Percentiles rank a stretch among this genome's conserved stretches.
Conservation (phyloP, 306 rosid species). For the Boehmeria nivea region DNA sequence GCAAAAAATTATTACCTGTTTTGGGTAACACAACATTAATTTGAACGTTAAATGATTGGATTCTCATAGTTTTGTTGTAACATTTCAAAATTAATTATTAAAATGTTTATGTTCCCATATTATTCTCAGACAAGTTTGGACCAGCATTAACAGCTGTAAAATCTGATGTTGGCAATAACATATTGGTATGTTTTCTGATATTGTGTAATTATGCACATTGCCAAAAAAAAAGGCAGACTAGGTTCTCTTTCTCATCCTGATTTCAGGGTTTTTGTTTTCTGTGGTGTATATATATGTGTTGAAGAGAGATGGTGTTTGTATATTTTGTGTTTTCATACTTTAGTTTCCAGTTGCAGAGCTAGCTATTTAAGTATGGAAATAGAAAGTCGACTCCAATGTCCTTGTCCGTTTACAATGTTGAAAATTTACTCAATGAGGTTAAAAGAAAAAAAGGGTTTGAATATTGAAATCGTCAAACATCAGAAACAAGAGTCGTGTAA, state of each 20-base stretch:
- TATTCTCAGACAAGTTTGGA: constrained; percentile 80
- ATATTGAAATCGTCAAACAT: too few species aligned
- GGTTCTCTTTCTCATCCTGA: constrained; percentile 22
- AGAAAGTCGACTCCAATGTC: too few species aligned
- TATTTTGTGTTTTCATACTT: too few species aligned
- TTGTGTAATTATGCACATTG: neutral
- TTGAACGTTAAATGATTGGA: neutral
- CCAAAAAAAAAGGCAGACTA: constrained; percentile 11
- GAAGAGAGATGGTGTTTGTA: constrained; percentile 27
- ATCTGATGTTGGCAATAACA: constrained; percentile 75
- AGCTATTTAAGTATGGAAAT: too few species aligned
- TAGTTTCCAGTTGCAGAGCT: too few species aligned
- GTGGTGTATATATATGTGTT: constrained; percentile 29
- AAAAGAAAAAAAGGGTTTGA: too few species aligned
- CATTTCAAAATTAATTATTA: too few species aligned
- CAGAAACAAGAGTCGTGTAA: too few species aligned
- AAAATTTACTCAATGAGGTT: too few species aligned
- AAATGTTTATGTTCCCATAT: too few species aligned
- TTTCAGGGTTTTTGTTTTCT: constrained; percentile 18
- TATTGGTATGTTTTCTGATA: constrained; percentile 41
- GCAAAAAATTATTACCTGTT: constrained; percentile 85
- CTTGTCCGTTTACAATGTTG: too few species aligned
- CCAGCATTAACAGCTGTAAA: constrained; percentile 87
- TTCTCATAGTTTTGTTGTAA: too few species aligned
- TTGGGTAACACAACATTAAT: constrained; percentile 42